Evolutionary conservation across 495 filamentous ascomycete genomes (phyloP).

Genomic region (Penicillium crystallinum): DNA sequence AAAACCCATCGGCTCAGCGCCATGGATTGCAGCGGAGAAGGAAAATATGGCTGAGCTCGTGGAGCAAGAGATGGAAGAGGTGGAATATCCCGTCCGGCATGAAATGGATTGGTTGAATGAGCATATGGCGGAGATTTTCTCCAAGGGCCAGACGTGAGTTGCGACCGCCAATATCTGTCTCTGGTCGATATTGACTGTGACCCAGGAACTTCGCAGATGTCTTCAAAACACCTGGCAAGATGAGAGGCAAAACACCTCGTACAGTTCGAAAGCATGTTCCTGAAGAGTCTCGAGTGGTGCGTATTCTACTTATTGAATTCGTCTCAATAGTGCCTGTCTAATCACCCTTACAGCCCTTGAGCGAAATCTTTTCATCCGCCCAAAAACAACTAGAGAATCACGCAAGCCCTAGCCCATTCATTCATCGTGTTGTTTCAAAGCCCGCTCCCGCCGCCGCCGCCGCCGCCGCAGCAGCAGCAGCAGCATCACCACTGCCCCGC

Average conservation of each 20-base stretch:
- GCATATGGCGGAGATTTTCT: conserved; percentile 93
- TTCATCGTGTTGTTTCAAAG: conserved; percentile 35
- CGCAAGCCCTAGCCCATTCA: conserved; percentile 28
- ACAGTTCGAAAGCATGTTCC: conserved; percentile 67
- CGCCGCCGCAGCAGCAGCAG: no score
- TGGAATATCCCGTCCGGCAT: conserved; percentile 80
- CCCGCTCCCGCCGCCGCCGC: conserved; percentile 15
- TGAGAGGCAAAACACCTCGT: conserved; percentile 88
- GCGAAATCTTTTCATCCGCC: conserved; percentile 70
- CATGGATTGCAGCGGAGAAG: conserved; percentile 65
- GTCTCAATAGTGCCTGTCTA: conserved; percentile 9
- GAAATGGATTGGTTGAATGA: conserved; percentile 96
- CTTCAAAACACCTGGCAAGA: conserved; percentile 93
- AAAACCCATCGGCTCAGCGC: conserved; percentile 57
- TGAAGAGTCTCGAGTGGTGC: conserved; percentile 62
- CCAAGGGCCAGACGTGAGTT: conserved; percentile 72
- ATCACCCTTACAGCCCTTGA: conserved; percentile 59
- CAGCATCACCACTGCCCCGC: conserved; percentile 16
- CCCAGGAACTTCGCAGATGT: conserved; percentile 78
- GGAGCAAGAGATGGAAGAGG: conserved; percentile 77
- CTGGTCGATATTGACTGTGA: conserved; percentile 29
- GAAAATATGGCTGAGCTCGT: conserved; percentile 57
- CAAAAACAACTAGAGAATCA: conserved; percentile 37
- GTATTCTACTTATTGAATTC: conserved; percentile 19
- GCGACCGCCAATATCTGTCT: conserved; percentile 7